phyloP scores from a whole-genome alignment of 129 eudicot genomes.

The Flaveria trinervia region DNA sequence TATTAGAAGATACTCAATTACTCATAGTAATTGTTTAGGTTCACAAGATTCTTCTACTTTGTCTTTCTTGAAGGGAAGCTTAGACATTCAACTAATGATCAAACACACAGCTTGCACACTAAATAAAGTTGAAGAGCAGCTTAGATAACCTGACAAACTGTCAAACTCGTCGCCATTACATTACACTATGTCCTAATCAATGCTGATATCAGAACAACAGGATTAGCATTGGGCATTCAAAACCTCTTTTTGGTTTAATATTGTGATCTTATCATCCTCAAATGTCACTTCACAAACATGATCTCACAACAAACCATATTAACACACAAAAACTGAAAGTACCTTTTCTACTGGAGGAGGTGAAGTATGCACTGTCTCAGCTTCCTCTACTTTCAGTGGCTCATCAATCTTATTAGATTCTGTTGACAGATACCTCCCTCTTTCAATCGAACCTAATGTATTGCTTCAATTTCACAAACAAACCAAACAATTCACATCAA shows the following conservation, averaged over 20 bases:
- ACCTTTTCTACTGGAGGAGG: slow-evolving; percentile 96
- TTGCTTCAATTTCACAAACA: slow-evolving; percentile 33
- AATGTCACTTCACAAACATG: not conserved
- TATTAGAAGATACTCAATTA: too few relatives aligned
- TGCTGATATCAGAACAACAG: not conserved
- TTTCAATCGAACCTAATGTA: slow-evolving; percentile 45
- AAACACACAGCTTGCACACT: too few relatives aligned
- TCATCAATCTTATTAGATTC: slow-evolving; percentile 57
- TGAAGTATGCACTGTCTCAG: slow-evolving; percentile 66
- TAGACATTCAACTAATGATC: too few relatives aligned
- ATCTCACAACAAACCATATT: not conserved
- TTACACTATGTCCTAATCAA: too few relatives aligned
- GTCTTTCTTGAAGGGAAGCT: too few relatives aligned
- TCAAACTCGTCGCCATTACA: too few relatives aligned
- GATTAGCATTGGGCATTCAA: not conserved
- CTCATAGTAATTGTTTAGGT: too few relatives aligned
- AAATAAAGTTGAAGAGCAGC: too few relatives aligned
- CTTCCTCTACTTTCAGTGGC: slow-evolving; percentile 68
- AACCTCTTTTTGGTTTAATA: too few relatives aligned
- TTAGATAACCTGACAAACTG: too few relatives aligned
- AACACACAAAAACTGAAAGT: not conserved
- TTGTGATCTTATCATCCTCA: too few relatives aligned
- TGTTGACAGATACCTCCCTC: slow-evolving; percentile 61
- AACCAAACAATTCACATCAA: slow-evolving; percentile 12
- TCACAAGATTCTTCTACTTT: too few relatives aligned